A percentile compares a stretch with the other conserved stretches of the same genome.
These are phyloP conservation scores for Botrytis galanthina DNA, from an alignment of 2,329 filamentous ascomycete genomes.

Conservation along the genomic window DNA sequence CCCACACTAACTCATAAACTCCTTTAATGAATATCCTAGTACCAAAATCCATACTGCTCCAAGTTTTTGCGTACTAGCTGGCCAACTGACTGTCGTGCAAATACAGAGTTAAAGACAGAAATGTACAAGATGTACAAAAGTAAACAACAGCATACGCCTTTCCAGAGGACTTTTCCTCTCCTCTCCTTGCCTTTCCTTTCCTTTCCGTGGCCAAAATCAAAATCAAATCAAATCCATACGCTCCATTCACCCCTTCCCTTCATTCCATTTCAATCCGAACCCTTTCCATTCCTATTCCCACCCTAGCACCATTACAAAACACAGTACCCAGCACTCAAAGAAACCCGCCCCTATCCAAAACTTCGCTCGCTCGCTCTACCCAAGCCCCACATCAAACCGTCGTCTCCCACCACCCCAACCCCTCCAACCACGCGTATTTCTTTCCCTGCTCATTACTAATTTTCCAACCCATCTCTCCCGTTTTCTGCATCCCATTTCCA, in stretches of 20 bases:
- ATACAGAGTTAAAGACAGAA: not conserved
- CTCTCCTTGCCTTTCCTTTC: not conserved
- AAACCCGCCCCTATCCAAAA: not conserved
- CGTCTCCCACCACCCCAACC: conserved; percentile 19
- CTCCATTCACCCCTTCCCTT: not conserved
- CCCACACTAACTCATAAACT: not conserved
- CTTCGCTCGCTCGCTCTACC: too few species aligned
- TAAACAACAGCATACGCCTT: not conserved
- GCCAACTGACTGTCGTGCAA: too few species aligned
- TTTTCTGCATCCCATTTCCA: not conserved
- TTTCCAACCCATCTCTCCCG: conserved; percentile 9
- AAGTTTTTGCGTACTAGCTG: not conserved
- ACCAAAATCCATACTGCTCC: not conserved
- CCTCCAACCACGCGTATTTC: conserved; percentile 19
- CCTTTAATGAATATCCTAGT: not conserved
- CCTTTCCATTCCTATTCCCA: not conserved
- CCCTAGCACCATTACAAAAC: not conserved
- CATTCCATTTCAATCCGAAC: not conserved
- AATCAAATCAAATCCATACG: not conserved
- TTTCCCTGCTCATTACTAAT: not conserved
- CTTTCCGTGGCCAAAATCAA: not conserved
- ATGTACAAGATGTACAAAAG: not conserved
- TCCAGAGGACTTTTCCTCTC: not conserved
- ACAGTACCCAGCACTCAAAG: not conserved
- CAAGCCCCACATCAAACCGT: not conserved